Percentiles rank a stretch among this genome's conserved stretches.
These are phyloP conservation scores for Cyberlindnera saturnus DNA, from an alignment of 805 yeast species.

Conservation along the genomic window DNA sequence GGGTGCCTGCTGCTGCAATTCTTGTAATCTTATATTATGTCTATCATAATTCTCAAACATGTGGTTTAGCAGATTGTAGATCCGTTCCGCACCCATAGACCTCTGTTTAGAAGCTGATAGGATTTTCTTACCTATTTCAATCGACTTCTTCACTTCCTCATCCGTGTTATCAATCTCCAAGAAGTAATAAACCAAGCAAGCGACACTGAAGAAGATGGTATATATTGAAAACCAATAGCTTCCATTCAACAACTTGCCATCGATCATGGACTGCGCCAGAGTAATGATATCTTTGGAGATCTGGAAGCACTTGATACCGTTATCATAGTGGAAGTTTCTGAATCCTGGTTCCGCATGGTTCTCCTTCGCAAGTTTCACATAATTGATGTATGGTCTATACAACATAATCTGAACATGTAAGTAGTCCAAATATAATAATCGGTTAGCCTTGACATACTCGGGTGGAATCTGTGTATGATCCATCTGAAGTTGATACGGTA, in stretches of 20 bases:
- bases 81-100: constrained; percentile 72
- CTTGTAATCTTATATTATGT: constrained; percentile 48
- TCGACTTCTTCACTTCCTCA: constrained; percentile 53
- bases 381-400: constrained; percentile 86
- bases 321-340: constrained; percentile 44
- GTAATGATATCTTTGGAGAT: constrained; percentile 78
- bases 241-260: constrained; percentile 67
- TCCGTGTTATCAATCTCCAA: constrained; percentile 43
- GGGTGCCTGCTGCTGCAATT: constrained; percentile 2
- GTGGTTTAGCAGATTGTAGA: constrained; percentile 70
- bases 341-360: constrained; percentile 29
- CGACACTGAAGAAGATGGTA: constrained; percentile 87
- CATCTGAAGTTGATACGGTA: constrained; percentile 67
- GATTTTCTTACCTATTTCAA: constrained; percentile 73
- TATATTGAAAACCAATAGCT: constrained; percentile 94
- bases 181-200: constrained; percentile 72
- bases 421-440: constrained; percentile 65
- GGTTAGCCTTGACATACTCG: constrained; percentile 64
- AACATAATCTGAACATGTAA: constrained; percentile 78
- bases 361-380: constrained; percentile 29
- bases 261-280: constrained; percentile 74
- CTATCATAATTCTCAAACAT: constrained; percentile 74
- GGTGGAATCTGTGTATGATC: constrained; percentile 31
- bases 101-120: constrained; percentile 63
- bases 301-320: constrained; percentile 80